A percentile compares a stretch with the other conserved stretches of the same genome.
phyloP scores from a whole-genome alignment of 2,329 filamentous ascomycete genomes.

The Aplosporella prunicola region DNA sequence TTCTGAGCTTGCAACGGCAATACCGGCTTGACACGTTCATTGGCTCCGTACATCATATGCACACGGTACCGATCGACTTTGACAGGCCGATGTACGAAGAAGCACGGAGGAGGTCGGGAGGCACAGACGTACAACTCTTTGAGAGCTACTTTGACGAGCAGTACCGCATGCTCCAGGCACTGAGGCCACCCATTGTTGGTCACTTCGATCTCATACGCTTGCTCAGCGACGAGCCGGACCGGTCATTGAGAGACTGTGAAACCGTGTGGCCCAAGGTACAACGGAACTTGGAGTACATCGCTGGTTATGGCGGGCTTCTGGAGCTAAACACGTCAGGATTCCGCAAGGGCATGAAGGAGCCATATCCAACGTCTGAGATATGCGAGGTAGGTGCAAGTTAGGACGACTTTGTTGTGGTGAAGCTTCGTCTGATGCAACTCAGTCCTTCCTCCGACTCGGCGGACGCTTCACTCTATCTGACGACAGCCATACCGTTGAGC shows the following conservation, averaged over 20 bases:
- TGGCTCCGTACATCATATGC: constrained; percentile 84
- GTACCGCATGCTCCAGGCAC: constrained; percentile 62
- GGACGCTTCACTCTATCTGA: constrained; percentile 87
- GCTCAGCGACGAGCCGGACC: constrained; percentile 59
- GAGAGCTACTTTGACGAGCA: constrained; percentile 85
- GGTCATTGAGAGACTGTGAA: constrained; percentile 48
- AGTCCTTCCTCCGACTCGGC: constrained; percentile 63
- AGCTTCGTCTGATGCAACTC: constrained; percentile 15
- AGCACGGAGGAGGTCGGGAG: constrained; percentile 48
- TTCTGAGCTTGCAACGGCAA: constrained; percentile 48
- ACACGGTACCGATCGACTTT: constrained; percentile 82
- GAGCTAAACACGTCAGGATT: constrained; percentile 84
- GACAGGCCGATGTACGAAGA: constrained; percentile 56
- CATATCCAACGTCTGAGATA: constrained; percentile 74
- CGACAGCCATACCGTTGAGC: constrained; percentile 82
- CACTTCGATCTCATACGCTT: constrained; percentile 91
- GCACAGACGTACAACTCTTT: constrained; percentile 58
- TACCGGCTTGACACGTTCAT: constrained; percentile 79
- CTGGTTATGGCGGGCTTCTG: constrained; percentile 66
- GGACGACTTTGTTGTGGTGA: background rate
- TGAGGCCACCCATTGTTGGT: constrained; percentile 71
- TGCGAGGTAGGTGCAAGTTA: constrained; percentile 51
- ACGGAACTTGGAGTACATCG: constrained; percentile 65
- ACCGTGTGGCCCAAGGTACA: constrained; percentile 64
- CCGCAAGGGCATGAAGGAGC: constrained; percentile 81